Base-by-base conservation (phyloP, 768 basidiomycete species). In the Psilocybe cyanescens region DNA sequence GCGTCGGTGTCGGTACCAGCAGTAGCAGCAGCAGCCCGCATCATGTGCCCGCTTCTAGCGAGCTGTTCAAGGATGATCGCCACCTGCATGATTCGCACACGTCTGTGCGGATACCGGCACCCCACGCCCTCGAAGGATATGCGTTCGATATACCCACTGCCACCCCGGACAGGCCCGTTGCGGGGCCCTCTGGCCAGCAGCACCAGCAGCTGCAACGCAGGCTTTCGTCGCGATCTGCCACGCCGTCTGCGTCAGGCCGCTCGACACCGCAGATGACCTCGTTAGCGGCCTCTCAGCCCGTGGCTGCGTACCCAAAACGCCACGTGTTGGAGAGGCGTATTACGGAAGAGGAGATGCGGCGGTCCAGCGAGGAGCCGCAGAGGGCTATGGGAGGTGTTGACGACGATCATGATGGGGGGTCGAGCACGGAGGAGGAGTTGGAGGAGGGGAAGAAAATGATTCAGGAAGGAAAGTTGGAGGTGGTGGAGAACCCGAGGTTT, bases 401-500 rank as follows among this genome's bases (percentile, higher is more conserved):
- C 14, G 66, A 64, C 12, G 66, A 68, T 24, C 57, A 48, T 37
- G 63, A 64, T 7, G 67, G 65, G 4, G 52, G 24, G 9, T 54
- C 31, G 70, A 71, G 58, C n/a, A 56, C 56, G 14, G 70, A 59
- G 39, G 75, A 68, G 7, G 75, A 74, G 4, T 74, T 77, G 57
- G 78, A 76, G 44, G 75, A 66, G 0, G 78, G 76, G 5, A 77
- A 77, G 12, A 71, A 68, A 16, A 64, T 73, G 12, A 67, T 69
- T 7, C 64, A 68, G 8, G 69, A 69, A 35, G 70, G 68, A 1
- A 72, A 75, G n/a, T 62, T 82, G 9, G 71, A 74, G 45, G 75
- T 86, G 4, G 79, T 83, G n/a, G 87, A 87, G 66, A 88, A 88
- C 64, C 80, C 83, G 12, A 78, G 81, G 28, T 87, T 84, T 59